Percentiles rank a stretch among this genome's conserved stretches.
Evolutionary conservation across 2,329 filamentous ascomycete genomes (phyloP).

Genomic region (Fusarium succisae): DNA sequence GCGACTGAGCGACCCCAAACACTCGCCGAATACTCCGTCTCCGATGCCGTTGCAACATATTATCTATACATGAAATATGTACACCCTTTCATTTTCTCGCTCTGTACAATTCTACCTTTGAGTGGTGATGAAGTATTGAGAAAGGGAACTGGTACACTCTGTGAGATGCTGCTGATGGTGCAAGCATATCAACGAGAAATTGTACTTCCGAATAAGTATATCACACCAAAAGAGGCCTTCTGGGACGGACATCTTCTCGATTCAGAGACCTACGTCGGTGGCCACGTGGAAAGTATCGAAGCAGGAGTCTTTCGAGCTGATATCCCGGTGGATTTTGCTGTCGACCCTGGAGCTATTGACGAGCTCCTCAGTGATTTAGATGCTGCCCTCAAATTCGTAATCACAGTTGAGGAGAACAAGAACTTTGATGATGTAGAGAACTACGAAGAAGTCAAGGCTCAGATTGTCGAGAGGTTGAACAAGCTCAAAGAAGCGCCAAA

Average conservation of each 20-base stretch:
- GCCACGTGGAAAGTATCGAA: constrained; percentile 99
- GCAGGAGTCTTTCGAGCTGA: constrained; percentile 96
- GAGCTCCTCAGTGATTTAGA: constrained; percentile 89
- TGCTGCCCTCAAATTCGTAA: constrained; percentile 86
- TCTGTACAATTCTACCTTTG: constrained; percentile 95
- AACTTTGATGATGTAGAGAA: constrained; percentile 81
- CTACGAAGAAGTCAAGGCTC: constrained; percentile 83
- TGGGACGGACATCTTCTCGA: constrained; percentile 97
- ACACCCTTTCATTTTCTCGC: constrained; percentile 98
- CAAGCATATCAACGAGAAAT: constrained; percentile 94
- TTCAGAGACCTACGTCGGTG: constrained; percentile 97
- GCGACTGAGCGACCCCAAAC: constrained; percentile 92
- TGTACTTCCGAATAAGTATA: constrained; percentile 94
- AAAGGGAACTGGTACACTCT: constrained; percentile 98
- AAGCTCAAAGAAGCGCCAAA: constrained; percentile 85
- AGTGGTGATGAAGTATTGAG: constrained; percentile 91
- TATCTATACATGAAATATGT: constrained; percentile 99
- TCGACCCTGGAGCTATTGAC: constrained; percentile 90
- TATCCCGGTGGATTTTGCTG: constrained; percentile 91
- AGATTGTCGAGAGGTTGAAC: constrained; percentile 77
- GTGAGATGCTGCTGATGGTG: constrained; percentile 99
- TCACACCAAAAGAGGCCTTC: constrained; percentile 89
- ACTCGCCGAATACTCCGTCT: constrained; percentile 96
- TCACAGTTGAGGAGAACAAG: constrained; percentile 85
- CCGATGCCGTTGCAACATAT: constrained; percentile 97